Evolutionary conservation across 208 protist genomes (phyloP), one percentile per base, ranked within the genome.

Genomic region (Trypanosoma rangeli): DNA sequence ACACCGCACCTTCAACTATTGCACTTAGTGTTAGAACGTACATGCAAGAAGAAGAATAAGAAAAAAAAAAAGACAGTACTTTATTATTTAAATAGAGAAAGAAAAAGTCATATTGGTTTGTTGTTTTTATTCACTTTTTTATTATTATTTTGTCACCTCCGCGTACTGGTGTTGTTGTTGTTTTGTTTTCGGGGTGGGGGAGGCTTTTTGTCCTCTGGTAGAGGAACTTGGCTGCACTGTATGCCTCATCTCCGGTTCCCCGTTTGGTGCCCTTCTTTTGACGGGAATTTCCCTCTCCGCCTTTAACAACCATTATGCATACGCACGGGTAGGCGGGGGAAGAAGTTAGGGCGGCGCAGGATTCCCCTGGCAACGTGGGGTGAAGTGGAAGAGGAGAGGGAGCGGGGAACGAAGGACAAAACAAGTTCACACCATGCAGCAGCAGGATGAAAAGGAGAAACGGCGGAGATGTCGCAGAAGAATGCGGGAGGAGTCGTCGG

Each of bases 1-100:
- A n/a, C n/a, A n/a, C n/a, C 37, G 10, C 37, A 42, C 37, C 4
- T 42, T 42, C 37, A 42, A 74, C 20, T 49, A 68, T 75, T 28
- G 0, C 10, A 48, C 46, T 31, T 16, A 67, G n/a, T 31, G 39
- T 33, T 42, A 78, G 49, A 54, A 54, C 3, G 16, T 28, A 54
- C 16, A 54, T 54, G 22, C 16, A 26, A 28, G 4, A 54, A 20
- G 22, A 55, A 55, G 9, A 55, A 55, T 26, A 55, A 55, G 10
- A 10, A 13, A 42, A 42, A 42, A 4, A 42, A 42, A 42, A 42
- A 42, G n/a, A n/a, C n/a, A n/a, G n/a, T n/a, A n/a, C n/a, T n/a
- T n/a, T n/a, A n/a, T n/a, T n/a, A n/a, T n/a, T n/a, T 52, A 52
- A 52, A 52, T 1, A 52, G 22, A 52, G 18, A 20, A n/a, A n/a